Percentiles rank a stretch among this genome's conserved stretches.
Conservation (phyloP, 2,329 filamentous ascomycete genomes). For the Nemania bipapillata region DNA sequence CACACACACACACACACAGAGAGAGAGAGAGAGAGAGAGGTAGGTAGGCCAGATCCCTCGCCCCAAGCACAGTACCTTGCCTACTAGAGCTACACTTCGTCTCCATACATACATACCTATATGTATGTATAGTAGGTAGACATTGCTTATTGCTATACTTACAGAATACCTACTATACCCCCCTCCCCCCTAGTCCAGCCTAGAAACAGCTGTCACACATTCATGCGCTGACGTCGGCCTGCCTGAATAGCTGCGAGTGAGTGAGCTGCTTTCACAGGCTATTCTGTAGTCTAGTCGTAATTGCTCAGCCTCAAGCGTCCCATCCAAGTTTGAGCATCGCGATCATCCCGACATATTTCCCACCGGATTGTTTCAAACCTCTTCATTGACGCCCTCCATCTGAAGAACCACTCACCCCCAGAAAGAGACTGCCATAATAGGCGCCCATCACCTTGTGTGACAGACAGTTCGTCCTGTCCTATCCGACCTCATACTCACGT, state of each 20-base stretch:
- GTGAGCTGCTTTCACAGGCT: constrained; percentile 52
- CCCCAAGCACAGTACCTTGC: constrained; percentile 3
- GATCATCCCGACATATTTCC: constrained; percentile 31
- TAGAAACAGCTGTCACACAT: constrained; percentile 44
- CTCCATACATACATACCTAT: too few relatives aligned
- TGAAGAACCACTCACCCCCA: background rate
- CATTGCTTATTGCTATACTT: too few relatives aligned
- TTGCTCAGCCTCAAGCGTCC: constrained; percentile 49
- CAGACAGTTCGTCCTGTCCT: constrained; percentile 2
- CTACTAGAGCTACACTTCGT: background rate
- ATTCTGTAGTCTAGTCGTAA: constrained; percentile 47
- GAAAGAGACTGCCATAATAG: constrained; percentile 9
- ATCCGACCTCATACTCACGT: constrained; percentile 7
- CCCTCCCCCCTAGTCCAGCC: constrained; percentile 9
- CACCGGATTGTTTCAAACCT: constrained; percentile 33
- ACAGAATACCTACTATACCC: too few relatives aligned
- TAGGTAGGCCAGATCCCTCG: constrained; percentile 44
- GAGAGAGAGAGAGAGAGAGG: too few relatives aligned
- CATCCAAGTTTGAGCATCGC: constrained; percentile 42
- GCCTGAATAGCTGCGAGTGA: constrained; percentile 51
- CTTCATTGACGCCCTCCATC: constrained; percentile 15
- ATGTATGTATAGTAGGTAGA: too few relatives aligned
- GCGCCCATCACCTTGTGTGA: constrained; percentile 18
- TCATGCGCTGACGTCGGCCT: constrained; percentile 64
- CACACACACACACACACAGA: too few relatives aligned